phyloP scores from a whole-genome alignment of 2,329 filamentous ascomycete genomes.

The Monosporascus sp. region DNA sequence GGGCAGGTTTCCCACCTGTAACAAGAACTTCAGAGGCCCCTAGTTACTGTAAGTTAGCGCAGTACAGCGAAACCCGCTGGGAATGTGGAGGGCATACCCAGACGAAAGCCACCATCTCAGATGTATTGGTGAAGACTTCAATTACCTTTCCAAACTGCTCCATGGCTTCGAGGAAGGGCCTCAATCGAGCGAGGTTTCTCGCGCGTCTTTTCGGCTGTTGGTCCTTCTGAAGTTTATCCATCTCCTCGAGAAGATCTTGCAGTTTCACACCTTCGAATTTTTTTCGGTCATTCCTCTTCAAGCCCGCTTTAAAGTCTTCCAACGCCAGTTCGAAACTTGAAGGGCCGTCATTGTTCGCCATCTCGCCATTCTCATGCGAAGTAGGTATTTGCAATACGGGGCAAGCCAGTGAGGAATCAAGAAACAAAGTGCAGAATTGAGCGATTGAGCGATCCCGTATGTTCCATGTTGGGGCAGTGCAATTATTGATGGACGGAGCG shows the following conservation, averaged over 20 bases:
- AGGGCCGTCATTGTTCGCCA: neutral
- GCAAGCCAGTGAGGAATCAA: no score
- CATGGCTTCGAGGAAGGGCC: slow-evolving; percentile 20
- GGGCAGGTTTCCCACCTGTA: slow-evolving; percentile 5
- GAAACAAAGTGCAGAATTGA: no score
- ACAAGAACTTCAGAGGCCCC: slow-evolving; percentile 14
- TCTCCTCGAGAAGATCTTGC: neutral
- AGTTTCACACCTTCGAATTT: neutral
- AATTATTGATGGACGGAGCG: no score
- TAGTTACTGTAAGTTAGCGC: neutral
- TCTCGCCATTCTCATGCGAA: neutral
- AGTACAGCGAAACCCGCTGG: neutral
- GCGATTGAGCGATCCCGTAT: no score
- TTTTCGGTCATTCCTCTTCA: slow-evolving; percentile 1
- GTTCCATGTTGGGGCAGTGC: no score
- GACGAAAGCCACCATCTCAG: slow-evolving; percentile 17
- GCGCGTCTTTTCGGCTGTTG: slow-evolving; percentile 9
- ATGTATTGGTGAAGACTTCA: slow-evolving; percentile 14
- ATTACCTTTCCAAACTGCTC: slow-evolving; percentile 19
- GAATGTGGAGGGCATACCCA: slow-evolving; percentile 14
- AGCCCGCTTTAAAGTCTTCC: neutral
- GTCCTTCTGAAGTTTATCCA: slow-evolving; percentile 9
- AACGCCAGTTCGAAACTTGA: neutral
- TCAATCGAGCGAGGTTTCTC: slow-evolving; percentile 15
- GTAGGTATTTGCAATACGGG: no score